Base-by-base conservation (phyloP, 1,284 basidiomycete genomes). In the Malassezia brasiliensis region DNA sequence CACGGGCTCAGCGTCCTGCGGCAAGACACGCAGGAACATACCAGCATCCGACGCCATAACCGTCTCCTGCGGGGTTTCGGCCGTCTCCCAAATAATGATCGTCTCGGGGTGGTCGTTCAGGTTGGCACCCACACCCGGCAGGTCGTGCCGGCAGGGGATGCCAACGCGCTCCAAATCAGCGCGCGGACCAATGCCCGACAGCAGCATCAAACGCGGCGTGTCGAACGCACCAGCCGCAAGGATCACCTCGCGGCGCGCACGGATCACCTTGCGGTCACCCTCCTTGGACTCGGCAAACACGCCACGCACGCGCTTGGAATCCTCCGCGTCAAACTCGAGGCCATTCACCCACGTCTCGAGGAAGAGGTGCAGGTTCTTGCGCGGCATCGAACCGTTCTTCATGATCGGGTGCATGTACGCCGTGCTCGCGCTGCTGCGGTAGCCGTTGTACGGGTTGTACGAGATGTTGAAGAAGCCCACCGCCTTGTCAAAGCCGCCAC, bases 61-160 rank as follows among this genome's bases (percentile, higher is more conserved):
- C 10, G 75, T 75, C 52, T 76, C 69, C 11, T 61, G 47, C 2
- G 74, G 74, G 11, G 72, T 74, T 19, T 71, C 65, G 42, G 64
- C 59, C 28, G 72, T 74, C 42, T 65, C 64, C 74, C 72, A 75
- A 63, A 69, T 72, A 42, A 69, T 66, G 48, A 75, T 75, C 14
- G 63, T 64, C 50, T 75, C 74, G 8, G 74, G 74, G 54, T 81
- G 81, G 50, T 81, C 81, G 46, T 80, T 79, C 6, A 80, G 68
- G 64, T 82, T 81, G 56, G 74, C 74, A 5, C 81, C 81, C 1
- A 81, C 80, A 5, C 79, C 79, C 4, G 79, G 77, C 7, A 82
- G 69, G 28, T 79, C 70, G 47, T 79, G 60, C 51, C 76, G 74
- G 34, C 76, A 61, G 2, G 72, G 61, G 34, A 82, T 68, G 2